These are phyloP conservation scores for Lactarius hatsudake DNA, from an alignment of 768 basidiomycete species.

Conservation along the genomic window DNA sequence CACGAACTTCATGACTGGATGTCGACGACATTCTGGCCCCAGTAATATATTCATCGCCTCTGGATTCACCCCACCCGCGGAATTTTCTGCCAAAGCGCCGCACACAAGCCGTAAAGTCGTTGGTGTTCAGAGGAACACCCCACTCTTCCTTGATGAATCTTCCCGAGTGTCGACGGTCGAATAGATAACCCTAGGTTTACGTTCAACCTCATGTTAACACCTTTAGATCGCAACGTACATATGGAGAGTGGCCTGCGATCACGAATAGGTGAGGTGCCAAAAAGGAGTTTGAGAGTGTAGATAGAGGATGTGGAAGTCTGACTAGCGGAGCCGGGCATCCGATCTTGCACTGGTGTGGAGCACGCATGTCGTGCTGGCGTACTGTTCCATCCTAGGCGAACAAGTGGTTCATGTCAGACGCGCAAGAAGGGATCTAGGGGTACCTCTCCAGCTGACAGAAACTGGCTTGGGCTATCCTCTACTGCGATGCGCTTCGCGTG, in stretches of 20 bases:
- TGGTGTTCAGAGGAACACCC: conserved; percentile 53
- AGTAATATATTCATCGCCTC: conserved; percentile 61
- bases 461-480: conserved; percentile 73
- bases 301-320: conserved; percentile 61
- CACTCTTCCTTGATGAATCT: conserved; percentile 63
- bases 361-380: conserved; percentile 81
- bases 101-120: conserved; percentile 71
- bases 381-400: conserved; percentile 74
- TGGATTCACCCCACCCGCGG: conserved; percentile 36
- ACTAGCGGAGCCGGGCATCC: conserved; percentile 73
- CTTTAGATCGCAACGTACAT: conserved; percentile 45
- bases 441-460: conserved; percentile 80
- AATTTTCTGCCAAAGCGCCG: conserved; percentile 64
- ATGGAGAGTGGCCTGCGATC: conserved; percentile 77
- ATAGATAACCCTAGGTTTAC: conserved; percentile 64
- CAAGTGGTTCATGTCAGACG: conserved; percentile 30
- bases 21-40: conserved; percentile 66
- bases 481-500: conserved; percentile 79
- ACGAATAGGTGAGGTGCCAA: conserved; percentile 82
- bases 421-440: conserved; percentile 26
- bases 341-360: conserved; percentile 58
- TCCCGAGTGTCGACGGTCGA: conserved; percentile 74
- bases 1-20: conserved; percentile 72
- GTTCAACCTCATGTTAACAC: conserved; percentile 23
- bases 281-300: conserved; percentile 70